These are phyloP conservation scores for Pyrenophora seminiperda DNA, from an alignment of 2,329 filamentous ascomycete species.

Conservation along the genomic window DNA sequence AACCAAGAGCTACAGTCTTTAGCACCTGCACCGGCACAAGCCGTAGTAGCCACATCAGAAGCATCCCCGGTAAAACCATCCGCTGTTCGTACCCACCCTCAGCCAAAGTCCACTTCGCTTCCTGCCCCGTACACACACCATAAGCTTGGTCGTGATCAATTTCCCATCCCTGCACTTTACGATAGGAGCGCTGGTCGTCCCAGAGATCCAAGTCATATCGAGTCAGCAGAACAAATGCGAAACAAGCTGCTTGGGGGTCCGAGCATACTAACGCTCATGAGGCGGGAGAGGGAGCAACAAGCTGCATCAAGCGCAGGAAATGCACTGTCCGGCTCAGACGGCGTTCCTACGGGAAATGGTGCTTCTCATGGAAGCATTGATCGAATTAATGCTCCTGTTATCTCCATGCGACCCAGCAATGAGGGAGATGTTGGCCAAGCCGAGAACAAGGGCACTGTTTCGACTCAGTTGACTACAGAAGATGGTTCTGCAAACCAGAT, in stretches of 20 bases:
- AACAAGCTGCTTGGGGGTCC: neutral
- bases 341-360: neutral
- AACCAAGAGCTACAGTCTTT: no score
- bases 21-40: no score
- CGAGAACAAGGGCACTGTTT: no score
- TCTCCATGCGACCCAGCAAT: neutral
- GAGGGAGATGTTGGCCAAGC: neutral
- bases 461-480: no score
- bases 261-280: neutral
- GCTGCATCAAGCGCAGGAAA: neutral
- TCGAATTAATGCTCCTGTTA: neutral
- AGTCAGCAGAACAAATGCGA: conserved; percentile 1
- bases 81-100: no score
- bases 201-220: neutral
- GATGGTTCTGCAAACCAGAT: no score
- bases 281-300: neutral
- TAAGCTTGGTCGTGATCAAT: neutral
- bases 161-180: conserved; percentile 1
- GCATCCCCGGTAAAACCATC: no score
- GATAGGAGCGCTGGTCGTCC: neutral
- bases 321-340: neutral
- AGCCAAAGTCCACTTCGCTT: neutral
- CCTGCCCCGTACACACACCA: neutral
- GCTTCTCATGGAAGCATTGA: neutral
- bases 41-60: no score